phyloP scores from a whole-genome alignment of 1,139 yeast genomes.

The Candida tetrigidarum region DNA sequence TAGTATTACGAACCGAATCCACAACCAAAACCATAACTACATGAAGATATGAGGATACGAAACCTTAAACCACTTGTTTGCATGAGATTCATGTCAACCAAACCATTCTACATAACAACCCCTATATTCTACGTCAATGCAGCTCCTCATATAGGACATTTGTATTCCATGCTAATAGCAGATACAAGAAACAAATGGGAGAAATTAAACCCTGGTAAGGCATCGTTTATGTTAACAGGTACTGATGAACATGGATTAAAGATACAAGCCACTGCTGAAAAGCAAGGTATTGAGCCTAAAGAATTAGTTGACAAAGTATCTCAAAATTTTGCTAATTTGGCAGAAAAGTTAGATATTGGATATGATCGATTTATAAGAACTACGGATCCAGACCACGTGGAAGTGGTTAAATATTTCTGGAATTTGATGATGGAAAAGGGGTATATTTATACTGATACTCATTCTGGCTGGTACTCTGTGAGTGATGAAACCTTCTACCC shows the following conservation, averaged over 20 bases:
- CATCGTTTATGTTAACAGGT: constrained; percentile 77
- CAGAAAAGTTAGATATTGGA: constrained; percentile 55
- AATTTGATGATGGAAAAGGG: constrained; percentile 58
- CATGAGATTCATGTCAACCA: too few species aligned
- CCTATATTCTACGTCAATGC: constrained; percentile 99
- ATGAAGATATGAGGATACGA: not conserved
- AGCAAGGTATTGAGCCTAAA: constrained; percentile 56
- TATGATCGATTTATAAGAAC: constrained; percentile 88
- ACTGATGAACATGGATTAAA: constrained; percentile 98
- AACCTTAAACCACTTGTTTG: not conserved
- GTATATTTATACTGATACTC: constrained; percentile 78
- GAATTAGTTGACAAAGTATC: constrained; percentile 75
- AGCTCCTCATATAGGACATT: constrained; percentile 91
- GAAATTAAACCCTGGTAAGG: constrained; percentile 35
- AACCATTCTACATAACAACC: constrained; percentile 69
- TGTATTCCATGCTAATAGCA: constrained; percentile 83
- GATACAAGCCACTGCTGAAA: constrained; percentile 72
- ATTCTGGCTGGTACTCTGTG: constrained; percentile 93
- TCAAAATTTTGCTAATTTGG: constrained; percentile 63
- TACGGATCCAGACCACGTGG: constrained; percentile 78
- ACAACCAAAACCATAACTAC: too few species aligned
- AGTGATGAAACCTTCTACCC: constrained; percentile 97
- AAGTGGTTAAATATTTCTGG: constrained; percentile 76
- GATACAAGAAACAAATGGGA: constrained; percentile 84
- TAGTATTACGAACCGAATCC: too few species aligned